Conservation (phyloP, 495 filamentous ascomycete species). For the Letharia lupina region DNA sequence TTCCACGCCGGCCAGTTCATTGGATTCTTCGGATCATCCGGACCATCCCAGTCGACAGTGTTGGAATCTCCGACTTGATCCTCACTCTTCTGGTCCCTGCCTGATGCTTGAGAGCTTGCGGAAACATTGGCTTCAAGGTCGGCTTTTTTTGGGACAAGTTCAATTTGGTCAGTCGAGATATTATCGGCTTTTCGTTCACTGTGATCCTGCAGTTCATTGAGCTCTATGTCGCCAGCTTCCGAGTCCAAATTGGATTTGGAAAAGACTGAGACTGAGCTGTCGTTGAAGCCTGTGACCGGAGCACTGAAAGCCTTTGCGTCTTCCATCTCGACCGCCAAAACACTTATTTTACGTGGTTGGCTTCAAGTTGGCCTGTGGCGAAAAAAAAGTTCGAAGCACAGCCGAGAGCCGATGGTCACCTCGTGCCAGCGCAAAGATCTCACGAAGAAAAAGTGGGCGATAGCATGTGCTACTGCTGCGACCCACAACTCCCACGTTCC, state of each 20-base stretch:
- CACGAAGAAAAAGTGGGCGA: neutral
- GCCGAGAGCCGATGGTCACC: neutral
- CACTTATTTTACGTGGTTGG: neutral
- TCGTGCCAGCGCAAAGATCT: neutral
- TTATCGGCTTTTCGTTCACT: neutral
- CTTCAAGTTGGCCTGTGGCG: neutral
- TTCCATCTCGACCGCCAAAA: constrained; percentile 2
- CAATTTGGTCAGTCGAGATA: neutral
- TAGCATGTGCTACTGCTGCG: neutral
- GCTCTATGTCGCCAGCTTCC: neutral
- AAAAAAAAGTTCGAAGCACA: too few species aligned
- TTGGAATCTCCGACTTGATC: constrained; percentile 25
- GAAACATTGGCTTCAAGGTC: constrained; percentile 17
- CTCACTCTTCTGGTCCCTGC: constrained; percentile 1
- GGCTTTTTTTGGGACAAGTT: neutral
- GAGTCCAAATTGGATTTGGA: neutral
- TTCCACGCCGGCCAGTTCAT: constrained; percentile 51
- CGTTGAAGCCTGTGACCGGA: neutral
- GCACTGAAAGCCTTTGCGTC: constrained; percentile 7
- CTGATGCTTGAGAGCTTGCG: neutral
- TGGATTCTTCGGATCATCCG: constrained; percentile 50
- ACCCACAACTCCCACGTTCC: too few species aligned
- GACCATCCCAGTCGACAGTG: constrained; percentile 44
- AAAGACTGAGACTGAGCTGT: neutral
- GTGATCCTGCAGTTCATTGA: neutral